These are phyloP conservation scores for Schoenoplectus tabernaemontani DNA, from an alignment of 202 grass and related monocot species.

Conservation along the genomic window DNA sequence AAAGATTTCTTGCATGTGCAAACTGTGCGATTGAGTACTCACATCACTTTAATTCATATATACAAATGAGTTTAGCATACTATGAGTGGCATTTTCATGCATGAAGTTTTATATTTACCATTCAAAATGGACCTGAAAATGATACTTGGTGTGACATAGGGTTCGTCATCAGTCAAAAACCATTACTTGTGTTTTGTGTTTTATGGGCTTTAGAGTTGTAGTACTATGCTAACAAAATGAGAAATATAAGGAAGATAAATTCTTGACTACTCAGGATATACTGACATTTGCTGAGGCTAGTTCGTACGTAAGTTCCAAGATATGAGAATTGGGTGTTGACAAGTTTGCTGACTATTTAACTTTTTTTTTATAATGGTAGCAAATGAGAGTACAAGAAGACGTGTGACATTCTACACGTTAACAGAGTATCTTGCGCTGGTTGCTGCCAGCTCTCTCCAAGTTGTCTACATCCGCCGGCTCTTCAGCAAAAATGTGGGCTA, in stretches of 20 bases:
- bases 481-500: slow-evolving; percentile 85
- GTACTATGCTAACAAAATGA: background rate
- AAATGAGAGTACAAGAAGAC: slow-evolving; percentile 90
- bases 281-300: background rate
- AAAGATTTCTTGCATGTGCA: background rate
- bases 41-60: background rate
- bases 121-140: background rate
- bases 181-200: background rate
- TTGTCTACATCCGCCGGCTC: slow-evolving; percentile 78
- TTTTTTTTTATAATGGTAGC: slow-evolving; percentile 47
- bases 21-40: background rate
- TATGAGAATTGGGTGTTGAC: background rate
- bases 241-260: background rate
- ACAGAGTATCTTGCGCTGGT: slow-evolving; percentile 73
- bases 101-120: background rate
- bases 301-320: background rate
- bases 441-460: slow-evolving; percentile 70
- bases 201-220: background rate
- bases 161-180: background rate
- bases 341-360: background rate
- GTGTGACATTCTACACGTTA: slow-evolving; percentile 79
- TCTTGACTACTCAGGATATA: background rate
- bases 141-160: background rate
- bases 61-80: background rate
- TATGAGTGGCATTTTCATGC: background rate